Conservation (phyloP, 140 eudicot species). For the Stevia rebaudiana region DNA sequence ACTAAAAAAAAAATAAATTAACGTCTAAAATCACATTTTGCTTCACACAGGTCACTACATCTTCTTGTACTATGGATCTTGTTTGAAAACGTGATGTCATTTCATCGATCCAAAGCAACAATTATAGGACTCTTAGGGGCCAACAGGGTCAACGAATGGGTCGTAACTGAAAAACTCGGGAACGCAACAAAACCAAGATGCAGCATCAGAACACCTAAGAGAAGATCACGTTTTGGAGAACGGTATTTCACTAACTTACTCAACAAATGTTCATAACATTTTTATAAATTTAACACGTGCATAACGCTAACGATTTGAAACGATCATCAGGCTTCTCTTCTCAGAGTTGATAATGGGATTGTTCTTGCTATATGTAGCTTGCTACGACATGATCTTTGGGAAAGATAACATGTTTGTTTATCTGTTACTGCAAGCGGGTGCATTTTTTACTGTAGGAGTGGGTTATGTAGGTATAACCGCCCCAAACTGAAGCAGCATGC, state of each 20-base stretch:
- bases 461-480: slow-evolving; percentile 62
- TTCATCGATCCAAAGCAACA: slow-evolving; percentile 82
- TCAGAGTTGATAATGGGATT: slow-evolving; percentile 63
- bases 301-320: slow-evolving; percentile 5
- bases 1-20: neutral
- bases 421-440: slow-evolving; percentile 64
- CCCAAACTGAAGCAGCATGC: slow-evolving; percentile 27
- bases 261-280: neutral
- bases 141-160: slow-evolving; percentile 77
- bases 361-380: slow-evolving; percentile 54
- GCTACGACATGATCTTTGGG: slow-evolving; percentile 53
- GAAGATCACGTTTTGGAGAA: slow-evolving; percentile 41
- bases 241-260: slow-evolving; percentile 40
- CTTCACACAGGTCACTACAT: slow-evolving; percentile 56
- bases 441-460: slow-evolving; percentile 60
- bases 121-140: slow-evolving; percentile 82
- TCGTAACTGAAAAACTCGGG: slow-evolving; percentile 86
- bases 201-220: slow-evolving; percentile 35
- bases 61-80: slow-evolving; percentile 84
- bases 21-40: slow-evolving; percentile 4
- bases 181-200: slow-evolving; percentile 40
- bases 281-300: neutral
- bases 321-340: slow-evolving; percentile 48
- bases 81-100: slow-evolving; percentile 89
- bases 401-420: slow-evolving; percentile 61